Percentiles rank a stretch among this genome's conserved stretches.
These are phyloP conservation scores for Clitopilus passeckerianus DNA, from an alignment of 768 basidiomycete species.

Conservation along the genomic window DNA sequence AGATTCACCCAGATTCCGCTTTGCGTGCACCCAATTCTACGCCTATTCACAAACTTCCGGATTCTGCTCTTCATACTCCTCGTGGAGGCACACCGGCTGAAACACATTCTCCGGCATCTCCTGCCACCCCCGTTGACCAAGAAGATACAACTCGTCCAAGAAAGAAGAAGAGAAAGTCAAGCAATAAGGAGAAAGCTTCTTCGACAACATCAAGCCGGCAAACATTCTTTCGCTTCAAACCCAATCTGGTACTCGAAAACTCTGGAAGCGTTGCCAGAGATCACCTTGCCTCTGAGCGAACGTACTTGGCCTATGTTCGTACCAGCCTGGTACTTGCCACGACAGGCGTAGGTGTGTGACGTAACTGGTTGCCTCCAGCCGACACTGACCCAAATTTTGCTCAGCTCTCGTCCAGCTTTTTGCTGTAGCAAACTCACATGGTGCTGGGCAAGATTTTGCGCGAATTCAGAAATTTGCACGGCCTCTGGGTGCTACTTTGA, in stretches of 20 bases:
- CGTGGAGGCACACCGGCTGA: neutral
- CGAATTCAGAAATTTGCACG: constrained; percentile 31
- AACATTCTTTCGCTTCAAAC: neutral
- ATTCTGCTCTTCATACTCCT: neutral
- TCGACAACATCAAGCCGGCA: neutral
- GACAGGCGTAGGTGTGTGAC: constrained; percentile 51
- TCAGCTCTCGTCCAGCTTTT: constrained; percentile 57
- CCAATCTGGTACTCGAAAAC: constrained; percentile 37
- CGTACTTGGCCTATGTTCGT: constrained; percentile 60
- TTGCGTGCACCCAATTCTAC: neutral
- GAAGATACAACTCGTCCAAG: neutral
- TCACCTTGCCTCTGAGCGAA: constrained; percentile 59
- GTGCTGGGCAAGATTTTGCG: constrained; percentile 7
- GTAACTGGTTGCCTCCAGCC: constrained; percentile 1
- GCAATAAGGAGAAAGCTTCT: neutral
- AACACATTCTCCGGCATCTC: neutral
- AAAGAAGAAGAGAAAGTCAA: neutral
- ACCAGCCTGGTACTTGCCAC: constrained; percentile 58
- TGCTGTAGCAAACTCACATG: constrained; percentile 23
- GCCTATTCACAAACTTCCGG: neutral
- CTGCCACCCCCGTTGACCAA: neutral
- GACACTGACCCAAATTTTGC: neutral
- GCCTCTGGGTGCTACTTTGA: constrained; percentile 46
- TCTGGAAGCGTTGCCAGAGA: constrained; percentile 60
- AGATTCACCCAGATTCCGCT: neutral